Base-by-base conservation (phyloP, 78 protist genomes). In the Dictyostelium brefeldianum region DNA sequence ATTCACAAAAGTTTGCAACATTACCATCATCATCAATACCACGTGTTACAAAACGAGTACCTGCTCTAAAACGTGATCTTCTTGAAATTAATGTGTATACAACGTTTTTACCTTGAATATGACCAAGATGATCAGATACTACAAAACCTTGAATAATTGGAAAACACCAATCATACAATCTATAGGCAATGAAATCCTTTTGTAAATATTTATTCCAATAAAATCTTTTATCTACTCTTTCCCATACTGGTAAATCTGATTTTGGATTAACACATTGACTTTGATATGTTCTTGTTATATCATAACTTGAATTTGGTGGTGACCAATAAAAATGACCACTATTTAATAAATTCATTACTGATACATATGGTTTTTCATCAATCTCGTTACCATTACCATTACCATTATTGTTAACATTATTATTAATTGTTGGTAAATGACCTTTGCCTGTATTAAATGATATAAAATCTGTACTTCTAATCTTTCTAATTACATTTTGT, bases 1-100 rank as follows among this genome's bases (percentile, higher is more conserved):
- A 90, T 54, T 97, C 98, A 17, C 83, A 96, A 83, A 89, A 94
- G 82, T 98, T 98, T 82, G 99, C 99, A 25, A 96, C 98, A 75
- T 87, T 75, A 8, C 99, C 98, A 43, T 90, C 94, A 74, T 89
- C 97, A 70, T 98, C 97, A 8, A 97, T 85, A 48, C 99, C 99
- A 50, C 99, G 90, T 3, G 95, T 89, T 53, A 90, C 77, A 84
- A 87, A 97, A 10, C 99, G 81, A 5, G 95, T 95, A 15, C 99
- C 99, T 2, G 97, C 96, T 1, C 97, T 80, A 41, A 89, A 91
- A 36, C 96, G 48, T 50, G 90, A 54, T 31, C 85, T 65, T 27
- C 98, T 80, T 5, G 96, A 83, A 14, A 97, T 54, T 43, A 96
- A 31, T 11, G 80, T 77, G 51, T 77, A 91, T 0, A 12, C 41